Evolutionary conservation across 148 eudicot species (phyloP).

Genomic region (Vaccinium corymbosum): DNA sequence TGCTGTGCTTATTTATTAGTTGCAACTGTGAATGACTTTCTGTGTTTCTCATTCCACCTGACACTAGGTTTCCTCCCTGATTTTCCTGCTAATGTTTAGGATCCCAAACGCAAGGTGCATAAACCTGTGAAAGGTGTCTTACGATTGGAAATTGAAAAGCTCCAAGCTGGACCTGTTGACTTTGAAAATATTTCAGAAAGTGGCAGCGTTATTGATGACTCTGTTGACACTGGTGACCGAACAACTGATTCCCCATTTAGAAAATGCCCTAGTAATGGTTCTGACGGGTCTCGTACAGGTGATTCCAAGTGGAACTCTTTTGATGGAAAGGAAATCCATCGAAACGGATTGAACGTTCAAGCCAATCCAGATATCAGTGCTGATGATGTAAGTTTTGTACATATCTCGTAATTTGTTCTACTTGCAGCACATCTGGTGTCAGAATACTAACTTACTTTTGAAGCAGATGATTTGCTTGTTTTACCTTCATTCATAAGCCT

Average conservation of each 20-base stretch:
- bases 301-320: slow-evolving; percentile 34
- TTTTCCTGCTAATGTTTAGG: slow-evolving; percentile 36
- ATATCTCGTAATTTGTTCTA: slow-evolving; percentile 8
- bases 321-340: slow-evolving; percentile 51
- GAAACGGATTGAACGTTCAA: slow-evolving; percentile 53
- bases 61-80: not conserved
- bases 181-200: slow-evolving; percentile 67
- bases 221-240: slow-evolving; percentile 46
- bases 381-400: slow-evolving; percentile 63
- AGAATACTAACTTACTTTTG: not conserved
- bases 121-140: slow-evolving; percentile 95
- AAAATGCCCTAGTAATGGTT: slow-evolving; percentile 42
- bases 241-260: slow-evolving; percentile 44
- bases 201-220: slow-evolving; percentile 59
- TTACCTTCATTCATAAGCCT: not conserved
- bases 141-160: slow-evolving; percentile 90
- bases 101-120: slow-evolving; percentile 95
- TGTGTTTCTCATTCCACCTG: not conserved
- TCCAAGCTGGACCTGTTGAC: slow-evolving; percentile 71
- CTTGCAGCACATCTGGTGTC: not conserved
- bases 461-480: not conserved
- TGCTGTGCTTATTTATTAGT: not conserved
- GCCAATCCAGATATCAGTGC: slow-evolving; percentile 38
- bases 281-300: slow-evolving; percentile 42
- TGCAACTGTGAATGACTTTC: not conserved